These are phyloP conservation scores for Raddia distichophylla DNA, from an alignment of 176 grass and related monocot genomes.

Conservation along the genomic window DNA sequence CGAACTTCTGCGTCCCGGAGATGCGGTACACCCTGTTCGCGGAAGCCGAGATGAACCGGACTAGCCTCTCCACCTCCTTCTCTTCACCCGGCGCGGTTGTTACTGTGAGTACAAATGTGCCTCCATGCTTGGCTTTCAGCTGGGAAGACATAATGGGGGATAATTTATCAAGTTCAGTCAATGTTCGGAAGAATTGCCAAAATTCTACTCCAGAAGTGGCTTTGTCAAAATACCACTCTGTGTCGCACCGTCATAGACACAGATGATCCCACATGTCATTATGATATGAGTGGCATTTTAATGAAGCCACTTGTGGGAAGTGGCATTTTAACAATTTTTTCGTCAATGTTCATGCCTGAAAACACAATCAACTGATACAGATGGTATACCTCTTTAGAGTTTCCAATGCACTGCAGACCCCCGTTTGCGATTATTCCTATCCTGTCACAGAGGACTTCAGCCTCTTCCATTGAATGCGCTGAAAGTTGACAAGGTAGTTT, in stretches of 20 bases:
- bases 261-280: too few species aligned
- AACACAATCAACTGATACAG: background rate
- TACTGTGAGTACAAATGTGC: constrained; percentile 49
- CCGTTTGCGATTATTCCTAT: constrained; percentile 61
- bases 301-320: too few species aligned
- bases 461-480: constrained; percentile 87
- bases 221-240: too few species aligned
- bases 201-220: too few species aligned
- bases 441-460: constrained; percentile 61
- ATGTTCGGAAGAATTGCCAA: too few species aligned
- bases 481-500: constrained; percentile 10
- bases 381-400: constrained; percentile 51
- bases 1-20: constrained; percentile 57
- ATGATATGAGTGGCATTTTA: too few species aligned
- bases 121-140: constrained; percentile 58
- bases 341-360: background rate
- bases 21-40: constrained; percentile 39
- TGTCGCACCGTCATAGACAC: too few species aligned
- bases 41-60: constrained; percentile 33
- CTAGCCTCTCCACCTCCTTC: constrained; percentile 34
- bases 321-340: too few species aligned
- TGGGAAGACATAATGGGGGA: constrained; percentile 21
- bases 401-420: constrained; percentile 60
- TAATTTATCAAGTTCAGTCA: background rate
- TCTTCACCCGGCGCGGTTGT: constrained; percentile 22